A percentile compares a stretch with the other conserved stretches of the same genome.
Evolutionary conservation across 1,139 yeast genomes (phyloP).

Genomic region (Yamadazyma mexicana): DNA sequence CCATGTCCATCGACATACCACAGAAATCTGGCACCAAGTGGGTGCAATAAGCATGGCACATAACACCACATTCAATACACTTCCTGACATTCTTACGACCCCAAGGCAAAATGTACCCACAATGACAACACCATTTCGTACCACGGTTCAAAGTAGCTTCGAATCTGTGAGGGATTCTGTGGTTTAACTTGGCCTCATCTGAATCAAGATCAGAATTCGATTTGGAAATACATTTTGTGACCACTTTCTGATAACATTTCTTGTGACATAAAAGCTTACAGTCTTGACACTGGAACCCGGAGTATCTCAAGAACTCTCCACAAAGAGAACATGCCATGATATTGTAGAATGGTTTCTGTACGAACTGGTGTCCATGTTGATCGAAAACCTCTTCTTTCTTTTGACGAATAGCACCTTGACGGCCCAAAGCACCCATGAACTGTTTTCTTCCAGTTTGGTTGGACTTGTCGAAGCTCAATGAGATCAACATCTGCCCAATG

Average conservation of each 20-base stretch:
- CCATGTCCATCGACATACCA: constrained; percentile 98
- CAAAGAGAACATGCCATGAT: constrained; percentile 97
- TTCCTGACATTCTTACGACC: constrained; percentile 93
- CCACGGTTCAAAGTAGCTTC: constrained; percentile 90
- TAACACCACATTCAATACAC: constrained; percentile 91
- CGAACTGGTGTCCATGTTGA: constrained; percentile 96
- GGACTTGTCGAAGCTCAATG: constrained; percentile 75
- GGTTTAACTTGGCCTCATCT: constrained; percentile 89
- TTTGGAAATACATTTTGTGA: constrained; percentile 92
- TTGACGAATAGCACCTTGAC: constrained; percentile 97
- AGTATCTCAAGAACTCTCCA: constrained; percentile 89
- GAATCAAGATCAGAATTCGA: constrained; percentile 76
- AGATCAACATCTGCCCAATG: constrained; percentile 80
- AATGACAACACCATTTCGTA: constrained; percentile 98
- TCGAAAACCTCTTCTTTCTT: constrained; percentile 93
- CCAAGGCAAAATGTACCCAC: constrained; percentile 95
- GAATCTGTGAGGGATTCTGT: constrained; percentile 94
- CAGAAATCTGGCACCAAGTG: constrained; percentile 97
- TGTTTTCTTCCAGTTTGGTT: constrained; percentile 53
- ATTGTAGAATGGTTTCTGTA: constrained; percentile 91
- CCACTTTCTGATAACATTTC: constrained; percentile 90
- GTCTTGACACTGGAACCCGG: constrained; percentile 96
- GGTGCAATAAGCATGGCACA: constrained; percentile 91
- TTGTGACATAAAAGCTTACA: constrained; percentile 93
- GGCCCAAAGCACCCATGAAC: constrained; percentile 77